A percentile compares a stretch with the other conserved stretches of the same genome.
These are phyloP conservation scores for Bocquillonia castaneifolia DNA, from an alignment of 441 rosid genomes.

Conservation along the genomic window DNA sequence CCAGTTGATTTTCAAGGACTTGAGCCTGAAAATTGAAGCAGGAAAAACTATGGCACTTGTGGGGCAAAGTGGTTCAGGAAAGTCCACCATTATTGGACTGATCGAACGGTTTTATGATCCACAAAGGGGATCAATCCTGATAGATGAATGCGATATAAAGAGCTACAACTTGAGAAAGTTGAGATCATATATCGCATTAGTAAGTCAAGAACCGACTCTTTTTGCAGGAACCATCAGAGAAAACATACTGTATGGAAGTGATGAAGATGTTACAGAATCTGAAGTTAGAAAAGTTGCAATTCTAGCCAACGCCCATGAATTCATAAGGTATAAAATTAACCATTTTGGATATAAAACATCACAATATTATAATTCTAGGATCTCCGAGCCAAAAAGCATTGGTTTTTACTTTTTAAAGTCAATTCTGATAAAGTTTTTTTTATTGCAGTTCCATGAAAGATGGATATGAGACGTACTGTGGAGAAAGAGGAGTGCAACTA, in stretches of 20 bases:
- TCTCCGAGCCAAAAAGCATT: too few relatives aligned
- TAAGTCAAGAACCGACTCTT: conserved; percentile 48
- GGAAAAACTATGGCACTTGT: conserved; percentile 42
- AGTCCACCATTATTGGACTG: conserved; percentile 42
- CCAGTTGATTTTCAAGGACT: conserved; percentile 42
- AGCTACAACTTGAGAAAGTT: conserved; percentile 36
- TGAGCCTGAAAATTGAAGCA: conserved; percentile 33
- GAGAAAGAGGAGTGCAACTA: conserved; percentile 45
- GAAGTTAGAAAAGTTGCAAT: conserved; percentile 41
- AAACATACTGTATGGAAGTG: conserved; percentile 41
- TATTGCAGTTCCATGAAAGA: conserved; percentile 38
- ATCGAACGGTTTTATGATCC: conserved; percentile 52
- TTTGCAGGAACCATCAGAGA: conserved; percentile 40
- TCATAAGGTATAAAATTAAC: conserved; percentile 32
- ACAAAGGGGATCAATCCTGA: conserved; percentile 27
- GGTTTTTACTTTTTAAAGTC: too few relatives aligned
- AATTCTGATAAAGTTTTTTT: neutral
- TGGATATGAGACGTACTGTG: conserved; percentile 42
- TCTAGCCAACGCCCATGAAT: conserved; percentile 46
- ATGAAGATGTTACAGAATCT: conserved; percentile 32
- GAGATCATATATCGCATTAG: conserved; percentile 42
- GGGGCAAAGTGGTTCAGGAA: conserved; percentile 49
- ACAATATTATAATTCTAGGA: neutral
- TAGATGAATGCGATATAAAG: conserved; percentile 38
- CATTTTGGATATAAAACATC: neutral